Evolutionary conservation across 2,329 filamentous ascomycete genomes (phyloP).

Genomic region (Chaetomium sp.): DNA sequence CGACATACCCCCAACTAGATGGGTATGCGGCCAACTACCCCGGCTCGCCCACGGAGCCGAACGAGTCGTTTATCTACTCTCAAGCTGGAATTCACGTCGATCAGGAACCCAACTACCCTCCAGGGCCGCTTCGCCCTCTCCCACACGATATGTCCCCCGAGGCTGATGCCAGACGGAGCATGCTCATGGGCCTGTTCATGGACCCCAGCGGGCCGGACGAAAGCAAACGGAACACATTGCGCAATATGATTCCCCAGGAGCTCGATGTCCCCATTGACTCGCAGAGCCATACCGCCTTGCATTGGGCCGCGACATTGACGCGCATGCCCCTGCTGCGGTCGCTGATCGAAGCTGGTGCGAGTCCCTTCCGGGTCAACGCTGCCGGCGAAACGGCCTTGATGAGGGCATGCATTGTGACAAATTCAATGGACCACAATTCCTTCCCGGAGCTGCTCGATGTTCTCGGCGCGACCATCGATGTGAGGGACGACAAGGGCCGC

Average conservation of each 20-base stretch:
- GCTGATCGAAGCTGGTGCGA: constrained; percentile 77
- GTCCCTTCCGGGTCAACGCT: constrained; percentile 79
- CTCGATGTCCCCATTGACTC: constrained; percentile 89
- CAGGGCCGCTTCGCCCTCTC: constrained; percentile 60
- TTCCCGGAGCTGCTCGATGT: constrained; percentile 89
- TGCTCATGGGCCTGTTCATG: constrained; percentile 77
- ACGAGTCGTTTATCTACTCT: constrained; percentile 69
- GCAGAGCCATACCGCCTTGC: constrained; percentile 81
- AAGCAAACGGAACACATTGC: constrained; percentile 65
- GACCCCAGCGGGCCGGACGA: constrained; percentile 64
- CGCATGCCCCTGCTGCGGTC: constrained; percentile 75
- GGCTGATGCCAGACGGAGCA: constrained; percentile 71
- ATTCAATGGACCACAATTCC: constrained; percentile 83
- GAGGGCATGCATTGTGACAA: constrained; percentile 86
- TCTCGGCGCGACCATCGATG: constrained; percentile 81
- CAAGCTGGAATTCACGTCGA: constrained; percentile 41
- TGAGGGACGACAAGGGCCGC: constrained; percentile 79
- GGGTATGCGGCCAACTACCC: constrained; percentile 47
- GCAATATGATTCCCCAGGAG: constrained; percentile 68
- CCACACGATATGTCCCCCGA: constrained; percentile 55
- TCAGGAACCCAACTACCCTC: constrained; percentile 47
- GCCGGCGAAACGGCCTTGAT: constrained; percentile 90
- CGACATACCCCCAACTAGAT: constrained; percentile 39
- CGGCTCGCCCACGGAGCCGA: constrained; percentile 71
- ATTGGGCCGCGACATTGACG: constrained; percentile 93